Base-by-base conservation (phyloP, 768 basidiomycete genomes). In the Pulveroboletus ravenelii region DNA sequence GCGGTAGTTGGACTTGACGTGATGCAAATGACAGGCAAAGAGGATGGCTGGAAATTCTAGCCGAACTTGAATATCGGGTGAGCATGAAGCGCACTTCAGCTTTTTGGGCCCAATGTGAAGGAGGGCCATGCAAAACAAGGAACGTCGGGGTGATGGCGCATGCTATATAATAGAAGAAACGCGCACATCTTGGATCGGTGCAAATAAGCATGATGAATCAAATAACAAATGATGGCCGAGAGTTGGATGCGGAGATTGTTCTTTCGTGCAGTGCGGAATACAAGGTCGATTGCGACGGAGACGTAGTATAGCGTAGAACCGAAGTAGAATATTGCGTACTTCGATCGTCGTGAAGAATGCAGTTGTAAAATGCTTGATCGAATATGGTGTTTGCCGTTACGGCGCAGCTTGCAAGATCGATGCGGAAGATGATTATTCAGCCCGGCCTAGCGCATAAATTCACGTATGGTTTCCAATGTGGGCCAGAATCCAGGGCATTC, bases 211-310 rank as follows among this genome's bases (percentile, higher is more conserved):
- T 58, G 60, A 66, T 58, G 62, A 58, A 56, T 67, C 52, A 68
- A 63, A 66, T 65, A 52, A 60, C 51, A 54, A 60, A 49, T 62
- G 37, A 59, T 57, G 48, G 45, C 50, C 45, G 61, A 62, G 55
- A 64, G 53, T 70, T 70, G 51, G 57, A 69, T 70, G 66, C 64
- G 41, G 53, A 68, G 58, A 70, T 68, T 62, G 62, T 62, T 58
- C 64, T 56, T 42, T 57, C 44, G 55, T 62, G 54, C 54, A 43
- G 48, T 58, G 63, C 31, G 47, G 53, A 58, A 58, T 63, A 52
- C 56, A 48, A 53, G 36, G 35, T 57, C 46, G 50, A 51, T 27
- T 54, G 55, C 51, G 54, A 55, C 38, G 31, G 45, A 47, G 47
- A 53, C 45, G 43, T 55, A 38, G 50, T 59, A 47, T 53, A 43